These are phyloP conservation scores for Neonothopanus nambi DNA, from an alignment of 1,284 basidiomycete species.

Conservation along the genomic window DNA sequence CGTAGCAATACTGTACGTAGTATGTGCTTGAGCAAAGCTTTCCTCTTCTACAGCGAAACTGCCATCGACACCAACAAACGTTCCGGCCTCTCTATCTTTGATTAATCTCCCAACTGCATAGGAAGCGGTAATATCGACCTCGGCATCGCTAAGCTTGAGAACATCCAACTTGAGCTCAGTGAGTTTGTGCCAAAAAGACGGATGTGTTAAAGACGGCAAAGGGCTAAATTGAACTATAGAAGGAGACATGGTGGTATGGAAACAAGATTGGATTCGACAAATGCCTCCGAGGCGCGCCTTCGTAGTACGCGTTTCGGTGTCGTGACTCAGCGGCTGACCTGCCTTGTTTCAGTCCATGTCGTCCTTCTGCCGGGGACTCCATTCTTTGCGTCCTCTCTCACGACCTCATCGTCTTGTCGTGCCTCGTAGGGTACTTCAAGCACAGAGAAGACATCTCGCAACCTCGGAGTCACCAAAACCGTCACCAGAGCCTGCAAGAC, in stretches of 20 bases:
- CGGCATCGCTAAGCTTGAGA: conserved; percentile 79
- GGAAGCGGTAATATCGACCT: conserved; percentile 63
- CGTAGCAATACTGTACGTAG: conserved; percentile 1
- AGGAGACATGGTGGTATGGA: conserved; percentile 32
- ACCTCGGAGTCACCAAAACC: not conserved
- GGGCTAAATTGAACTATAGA: conserved; percentile 83
- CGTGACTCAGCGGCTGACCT: not conserved
- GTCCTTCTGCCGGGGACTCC: not conserved
- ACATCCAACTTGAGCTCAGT: conserved; percentile 90
- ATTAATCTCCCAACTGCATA: conserved; percentile 76
- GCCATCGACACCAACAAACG: conserved; percentile 53
- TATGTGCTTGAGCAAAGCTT: conserved; percentile 15
- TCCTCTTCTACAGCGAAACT: conserved; percentile 15
- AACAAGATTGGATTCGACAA: not conserved
- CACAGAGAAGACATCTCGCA: not conserved
- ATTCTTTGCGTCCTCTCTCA: too few species aligned
- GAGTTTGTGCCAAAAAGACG: conserved; percentile 92
- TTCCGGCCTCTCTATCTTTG: conserved; percentile 71
- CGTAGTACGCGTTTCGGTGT: not conserved
- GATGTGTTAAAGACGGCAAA: conserved; percentile 84
- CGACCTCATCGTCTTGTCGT: not conserved
- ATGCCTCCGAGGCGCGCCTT: not conserved
- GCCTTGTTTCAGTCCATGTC: not conserved
- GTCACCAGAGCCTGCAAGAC: conserved; percentile 11
- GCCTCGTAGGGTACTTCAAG: not conserved